Conservation (phyloP, 2,329 filamentous ascomycete genomes). For the Blumeria hordei region DNA sequence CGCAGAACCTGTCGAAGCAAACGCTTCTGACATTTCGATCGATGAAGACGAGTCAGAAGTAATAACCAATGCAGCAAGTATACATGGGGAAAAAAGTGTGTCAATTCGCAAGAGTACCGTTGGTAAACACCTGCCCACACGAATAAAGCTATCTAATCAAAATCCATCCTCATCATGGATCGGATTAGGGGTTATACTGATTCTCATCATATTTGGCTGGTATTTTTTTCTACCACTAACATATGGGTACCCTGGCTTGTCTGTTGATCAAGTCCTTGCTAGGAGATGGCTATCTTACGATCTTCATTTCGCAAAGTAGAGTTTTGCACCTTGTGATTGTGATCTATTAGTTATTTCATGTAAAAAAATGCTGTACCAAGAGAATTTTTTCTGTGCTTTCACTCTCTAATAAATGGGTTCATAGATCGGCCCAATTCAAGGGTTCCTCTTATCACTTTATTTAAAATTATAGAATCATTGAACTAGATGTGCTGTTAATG, state of each 20-base stretch:
- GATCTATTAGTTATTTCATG: too few relatives aligned
- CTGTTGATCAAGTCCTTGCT: conserved; percentile 49
- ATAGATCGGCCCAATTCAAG: too few relatives aligned
- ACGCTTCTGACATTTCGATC: conserved; percentile 16
- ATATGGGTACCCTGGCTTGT: conserved; percentile 78
- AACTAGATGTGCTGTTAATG: too few relatives aligned
- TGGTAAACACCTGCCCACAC: conserved; percentile 41
- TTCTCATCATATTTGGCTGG: conserved; percentile 50
- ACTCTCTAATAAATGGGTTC: too few relatives aligned
- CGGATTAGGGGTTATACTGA: conserved; percentile 45
- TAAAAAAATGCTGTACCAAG: too few relatives aligned
- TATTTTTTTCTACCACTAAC: conserved; percentile 88
- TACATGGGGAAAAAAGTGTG: conserved; percentile 20
- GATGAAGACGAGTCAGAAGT: conserved; percentile 21
- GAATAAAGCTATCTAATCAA: conserved; percentile 58
- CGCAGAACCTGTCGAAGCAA: conserved; percentile 37
- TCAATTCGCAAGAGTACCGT: conserved; percentile 18
- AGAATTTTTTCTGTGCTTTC: too few relatives aligned
- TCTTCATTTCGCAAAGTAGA: conserved; percentile 86
- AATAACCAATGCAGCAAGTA: too few relatives aligned
- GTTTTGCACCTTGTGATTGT: too few relatives aligned
- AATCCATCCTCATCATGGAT: conserved; percentile 61
- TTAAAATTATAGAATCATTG: too few relatives aligned
- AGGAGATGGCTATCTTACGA: conserved; percentile 96
- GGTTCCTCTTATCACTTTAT: too few relatives aligned